These are phyloP conservation scores for Cladosporium sphaerospermum DNA, from an alignment of 2,329 filamentous ascomycete genomes.

Conservation along the genomic window DNA sequence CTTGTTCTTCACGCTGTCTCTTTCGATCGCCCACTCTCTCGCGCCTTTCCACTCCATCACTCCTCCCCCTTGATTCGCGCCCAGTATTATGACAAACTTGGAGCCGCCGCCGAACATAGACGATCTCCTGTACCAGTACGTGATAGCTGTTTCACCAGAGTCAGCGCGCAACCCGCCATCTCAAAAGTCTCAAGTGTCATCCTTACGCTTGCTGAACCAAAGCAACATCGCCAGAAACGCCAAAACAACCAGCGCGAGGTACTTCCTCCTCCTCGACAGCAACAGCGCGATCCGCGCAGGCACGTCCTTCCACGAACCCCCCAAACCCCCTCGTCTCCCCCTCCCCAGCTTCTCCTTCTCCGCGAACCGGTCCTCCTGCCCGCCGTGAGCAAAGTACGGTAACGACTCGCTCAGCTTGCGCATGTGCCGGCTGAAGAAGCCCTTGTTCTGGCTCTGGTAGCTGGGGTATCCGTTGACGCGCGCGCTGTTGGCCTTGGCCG, in stretches of 20 bases:
- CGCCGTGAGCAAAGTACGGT: conserved; percentile 60
- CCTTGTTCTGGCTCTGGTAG: conserved; percentile 70
- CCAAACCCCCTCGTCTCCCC: conserved; percentile 30
- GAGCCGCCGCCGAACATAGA: conserved; percentile 72
- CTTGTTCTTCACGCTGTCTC: conserved; percentile 94
- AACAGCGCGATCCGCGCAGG: conserved; percentile 23
- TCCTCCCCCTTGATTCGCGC: conserved; percentile 88
- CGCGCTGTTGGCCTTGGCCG: conserved; percentile 69
- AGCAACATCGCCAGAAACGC: conserved; percentile 20
- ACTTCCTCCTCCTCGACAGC: conserved; percentile 25
- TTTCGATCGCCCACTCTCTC: conserved; percentile 94
- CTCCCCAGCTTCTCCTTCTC: conserved; percentile 73
- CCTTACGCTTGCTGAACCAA: conserved; percentile 24
- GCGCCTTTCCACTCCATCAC: conserved; percentile 99
- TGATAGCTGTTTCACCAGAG: conserved; percentile 42
- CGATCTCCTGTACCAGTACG: conserved; percentile 62
- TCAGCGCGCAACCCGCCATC: not conserved
- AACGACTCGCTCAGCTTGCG: conserved; percentile 73
- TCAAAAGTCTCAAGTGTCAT: not conserved
- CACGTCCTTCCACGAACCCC: conserved; percentile 16
- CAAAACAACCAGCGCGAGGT: conserved; percentile 21
- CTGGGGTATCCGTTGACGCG: conserved; percentile 69
- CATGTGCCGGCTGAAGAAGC: conserved; percentile 82
- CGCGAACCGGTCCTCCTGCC: conserved; percentile 45
- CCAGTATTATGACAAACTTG: conserved; percentile 89